Percentiles rank a stretch among this genome's conserved stretches.
These are phyloP conservation scores for Trichopus zeylanicus DNA, from an alignment of 116 monocot genomes.

Conservation along the genomic window DNA sequence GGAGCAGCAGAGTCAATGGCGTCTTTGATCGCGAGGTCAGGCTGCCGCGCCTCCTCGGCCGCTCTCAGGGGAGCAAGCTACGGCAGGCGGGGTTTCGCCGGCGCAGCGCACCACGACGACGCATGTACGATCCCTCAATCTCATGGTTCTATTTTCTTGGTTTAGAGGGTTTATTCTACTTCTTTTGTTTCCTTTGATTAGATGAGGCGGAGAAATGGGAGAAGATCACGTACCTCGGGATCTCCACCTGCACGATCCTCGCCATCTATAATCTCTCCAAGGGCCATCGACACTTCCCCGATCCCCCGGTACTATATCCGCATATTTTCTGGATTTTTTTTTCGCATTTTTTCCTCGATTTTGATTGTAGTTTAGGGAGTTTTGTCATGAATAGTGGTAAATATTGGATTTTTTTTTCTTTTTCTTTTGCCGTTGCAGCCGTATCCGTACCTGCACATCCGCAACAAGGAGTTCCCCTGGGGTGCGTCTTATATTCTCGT, in stretches of 20 bases:
- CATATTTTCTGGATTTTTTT: background rate
- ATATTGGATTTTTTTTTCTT: background rate
- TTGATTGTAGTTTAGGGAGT: background rate
- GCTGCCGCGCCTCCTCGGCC: no score
- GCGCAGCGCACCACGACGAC: conserved; percentile 31
- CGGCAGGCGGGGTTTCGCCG: no score
- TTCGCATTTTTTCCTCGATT: background rate
- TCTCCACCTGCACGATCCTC: conserved; percentile 35
- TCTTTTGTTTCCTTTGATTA: background rate
- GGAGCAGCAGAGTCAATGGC: no score
- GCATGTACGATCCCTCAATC: conserved; percentile 8
- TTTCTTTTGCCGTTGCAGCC: conserved; percentile 30
- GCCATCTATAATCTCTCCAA: conserved; percentile 33
- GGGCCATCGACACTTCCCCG: conserved; percentile 21
- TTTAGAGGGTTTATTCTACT: background rate
- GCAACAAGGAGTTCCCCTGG: conserved; percentile 95
- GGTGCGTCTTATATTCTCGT: conserved; percentile 23
- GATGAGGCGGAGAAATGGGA: conserved; percentile 60
- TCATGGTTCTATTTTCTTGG: background rate
- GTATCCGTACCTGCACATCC: conserved; percentile 67
- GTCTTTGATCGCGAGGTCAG: no score
- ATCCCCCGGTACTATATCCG: background rate
- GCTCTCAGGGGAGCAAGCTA: no score
- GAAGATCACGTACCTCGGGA: conserved; percentile 48
- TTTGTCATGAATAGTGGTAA: background rate